Evolutionary conservation across 1,139 yeast genomes (phyloP).

Genomic region (Saccharomyces hybrid): DNA sequence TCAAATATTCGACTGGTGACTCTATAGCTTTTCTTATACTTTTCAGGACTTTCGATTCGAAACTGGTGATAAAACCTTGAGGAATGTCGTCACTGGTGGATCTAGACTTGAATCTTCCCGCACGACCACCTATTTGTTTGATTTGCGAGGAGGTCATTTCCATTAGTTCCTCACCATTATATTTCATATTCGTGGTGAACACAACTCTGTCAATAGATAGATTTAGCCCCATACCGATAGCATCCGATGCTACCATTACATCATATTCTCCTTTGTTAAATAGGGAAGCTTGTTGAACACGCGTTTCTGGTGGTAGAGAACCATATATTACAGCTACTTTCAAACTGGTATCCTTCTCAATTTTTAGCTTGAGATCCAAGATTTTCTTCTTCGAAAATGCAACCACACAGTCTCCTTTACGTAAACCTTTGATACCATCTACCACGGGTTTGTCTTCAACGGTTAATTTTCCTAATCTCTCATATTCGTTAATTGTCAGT

Average conservation of each 20-base stretch:
- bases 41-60: slow-evolving; percentile 38
- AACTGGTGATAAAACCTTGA: slow-evolving; percentile 56
- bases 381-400: slow-evolving; percentile 75
- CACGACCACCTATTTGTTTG: slow-evolving; percentile 94
- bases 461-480: slow-evolving; percentile 65
- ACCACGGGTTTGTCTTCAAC: slow-evolving; percentile 42
- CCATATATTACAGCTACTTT: slow-evolving; percentile 92
- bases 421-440: slow-evolving; percentile 34
- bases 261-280: slow-evolving; percentile 75
- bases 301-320: slow-evolving; percentile 93
- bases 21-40: slow-evolving; percentile 41
- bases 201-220: slow-evolving; percentile 73
- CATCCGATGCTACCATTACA: slow-evolving; percentile 87
- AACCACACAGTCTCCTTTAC: slow-evolving; percentile 81
- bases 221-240: slow-evolving; percentile 96
- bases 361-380: slow-evolving; percentile 53
- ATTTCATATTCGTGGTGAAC: slow-evolving; percentile 62
- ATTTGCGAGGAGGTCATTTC: slow-evolving; percentile 55
- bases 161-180: slow-evolving; percentile 51
- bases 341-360: slow-evolving; percentile 52
- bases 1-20: slow-evolving; percentile 41
- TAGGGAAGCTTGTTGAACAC: slow-evolving; percentile 72
- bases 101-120: slow-evolving; percentile 61
- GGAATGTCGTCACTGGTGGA: slow-evolving; percentile 23
- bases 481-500: slow-evolving; percentile 56